Base-by-base conservation (phyloP, 306 rosid genomes). In the Rosa rugosa region DNA sequence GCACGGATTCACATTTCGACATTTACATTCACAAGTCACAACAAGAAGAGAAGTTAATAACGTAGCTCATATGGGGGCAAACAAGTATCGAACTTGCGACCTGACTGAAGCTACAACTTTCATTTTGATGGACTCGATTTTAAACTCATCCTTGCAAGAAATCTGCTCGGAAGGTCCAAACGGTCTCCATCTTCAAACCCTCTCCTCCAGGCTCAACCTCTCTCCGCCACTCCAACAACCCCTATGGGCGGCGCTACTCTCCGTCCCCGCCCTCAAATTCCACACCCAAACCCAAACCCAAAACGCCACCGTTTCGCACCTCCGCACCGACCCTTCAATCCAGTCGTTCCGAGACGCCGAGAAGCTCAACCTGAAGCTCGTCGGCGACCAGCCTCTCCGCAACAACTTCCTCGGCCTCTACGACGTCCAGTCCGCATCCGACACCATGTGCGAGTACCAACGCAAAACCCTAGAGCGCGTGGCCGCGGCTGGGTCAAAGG, bases 331-430 rank as follows among this genome's bases (percentile, higher is more conserved):
- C 65, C 85, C 87, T 36, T 80, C 85, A 12, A 81, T 88, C 59
- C 88, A 78, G 87, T 79, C 87, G 53, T 75, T 81, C 76, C 79
- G 83, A 18, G 85, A 81, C n/a, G 89, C 93, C 13, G 86, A 91
- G 62, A 83, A 70, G 8, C 74, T 86, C 66, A 80, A 84, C 69
- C 62, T 90, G 66, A 92, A 80, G 83, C 74, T 90, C 73, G 85
- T 88, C 50, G 84, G 94, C 54, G 80, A 80, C 14, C 86, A 83
- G 38, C 82, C 57, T 59, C 88, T 92, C 34, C 76, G 74, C 46
- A 82, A 88, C 62, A 92, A 66, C 86, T 94, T 94, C 63, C 17
- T 89, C 4, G 94, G 97, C 18, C 93, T 94, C 31, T 92, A 94
- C 79, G 90, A 83, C 36, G 80, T 80, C 5, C 91, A 83, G 8